These are phyloP conservation scores for Orbilia blumenaviensis DNA, from an alignment of 2,329 filamentous ascomycete genomes.

Conservation along the genomic window DNA sequence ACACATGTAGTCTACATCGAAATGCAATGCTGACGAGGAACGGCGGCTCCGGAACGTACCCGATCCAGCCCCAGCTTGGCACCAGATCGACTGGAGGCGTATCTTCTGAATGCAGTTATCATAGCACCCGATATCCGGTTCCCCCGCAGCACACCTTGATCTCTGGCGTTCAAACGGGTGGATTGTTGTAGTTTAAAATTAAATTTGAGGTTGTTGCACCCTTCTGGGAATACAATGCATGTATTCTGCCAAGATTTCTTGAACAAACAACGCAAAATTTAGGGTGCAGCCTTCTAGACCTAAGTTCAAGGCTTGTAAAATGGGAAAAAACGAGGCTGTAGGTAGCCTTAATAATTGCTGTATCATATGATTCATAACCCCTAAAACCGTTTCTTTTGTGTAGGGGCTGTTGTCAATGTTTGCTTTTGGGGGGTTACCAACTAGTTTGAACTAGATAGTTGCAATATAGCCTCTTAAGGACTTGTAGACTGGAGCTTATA, in stretches of 20 bases:
- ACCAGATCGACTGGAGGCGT: slow-evolving; percentile 33
- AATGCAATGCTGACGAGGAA: slow-evolving; percentile 32
- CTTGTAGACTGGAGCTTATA: too few species aligned
- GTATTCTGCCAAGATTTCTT: slow-evolving; percentile 19
- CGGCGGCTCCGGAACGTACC: slow-evolving; percentile 31
- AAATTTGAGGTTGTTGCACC: slow-evolving; percentile 23
- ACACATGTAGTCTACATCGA: neutral
- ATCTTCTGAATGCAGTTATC: slow-evolving; percentile 35
- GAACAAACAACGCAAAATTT: slow-evolving; percentile 14
- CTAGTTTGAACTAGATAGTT: too few species aligned
- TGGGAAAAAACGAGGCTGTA: neutral
- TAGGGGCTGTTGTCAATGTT: too few species aligned
- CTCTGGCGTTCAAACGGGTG: slow-evolving; percentile 16
- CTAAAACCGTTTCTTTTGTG: too few species aligned
- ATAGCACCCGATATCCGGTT: slow-evolving; percentile 39
- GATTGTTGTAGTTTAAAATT: slow-evolving; percentile 40
- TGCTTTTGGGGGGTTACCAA: too few species aligned
- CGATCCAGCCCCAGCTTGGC: slow-evolving; percentile 39
- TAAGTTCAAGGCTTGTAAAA: too few species aligned
- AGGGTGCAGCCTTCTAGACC: neutral
- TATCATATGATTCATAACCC: too few species aligned
- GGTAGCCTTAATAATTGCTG: too few species aligned
- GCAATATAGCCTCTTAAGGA: too few species aligned
- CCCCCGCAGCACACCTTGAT: slow-evolving; percentile 2
- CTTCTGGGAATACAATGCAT: slow-evolving; percentile 9